Evolutionary conservation across 495 filamentous ascomycete species (phyloP), one percentile per base, ranked within the genome.

Genomic region (Rostrohypoxylon terebratum): DNA sequence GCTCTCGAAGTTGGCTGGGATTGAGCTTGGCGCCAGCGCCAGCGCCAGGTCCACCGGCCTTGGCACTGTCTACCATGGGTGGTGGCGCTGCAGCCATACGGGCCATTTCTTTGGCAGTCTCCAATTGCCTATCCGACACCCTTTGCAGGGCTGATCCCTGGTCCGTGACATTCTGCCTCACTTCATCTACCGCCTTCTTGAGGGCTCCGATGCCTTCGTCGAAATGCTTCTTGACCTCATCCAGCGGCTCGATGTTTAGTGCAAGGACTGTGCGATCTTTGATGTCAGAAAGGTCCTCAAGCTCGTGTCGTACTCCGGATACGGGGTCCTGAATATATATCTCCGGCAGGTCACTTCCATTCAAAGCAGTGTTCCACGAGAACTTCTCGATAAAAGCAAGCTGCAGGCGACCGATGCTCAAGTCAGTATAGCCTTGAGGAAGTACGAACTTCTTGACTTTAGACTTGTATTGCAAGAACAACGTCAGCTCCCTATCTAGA

Each of bases 301-400:
- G 82, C 78, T 98, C 96, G 78, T 99, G 93, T 20, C 96, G 92
- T 23, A 98, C 92, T 4, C 96, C 96, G 8, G 94, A 97, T 10
- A 97, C 86, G 5, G 95, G 90, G 78, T 99, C 96, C 79, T 99
- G 96, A 42, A 99, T 94, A 79, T 98, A 97, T 31, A 99, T 97
- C 74, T 98, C 96, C 0, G 96, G 96, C 31, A 99, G 83, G 75
- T 99, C 96, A 11, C 89, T 90, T 21, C 96, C 96, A 77, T 98
- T 95, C 73, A 90, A 92, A 71, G 97, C 95, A 0, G 94, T 97
- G 72, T 96, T 98, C 94, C 97, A 99, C 6, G 94, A 94, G 75
- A 99, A 99, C 74, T 98, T 98, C 71, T 98, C 96, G 72, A 99
- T 99, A 78, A 99, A 99, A n/a, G 95, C 94, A 34, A 98, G 86